Evolutionary conservation across 192 early-diverging fungal genomes (phyloP).

Genomic region (Oehlia diaphana): DNA sequence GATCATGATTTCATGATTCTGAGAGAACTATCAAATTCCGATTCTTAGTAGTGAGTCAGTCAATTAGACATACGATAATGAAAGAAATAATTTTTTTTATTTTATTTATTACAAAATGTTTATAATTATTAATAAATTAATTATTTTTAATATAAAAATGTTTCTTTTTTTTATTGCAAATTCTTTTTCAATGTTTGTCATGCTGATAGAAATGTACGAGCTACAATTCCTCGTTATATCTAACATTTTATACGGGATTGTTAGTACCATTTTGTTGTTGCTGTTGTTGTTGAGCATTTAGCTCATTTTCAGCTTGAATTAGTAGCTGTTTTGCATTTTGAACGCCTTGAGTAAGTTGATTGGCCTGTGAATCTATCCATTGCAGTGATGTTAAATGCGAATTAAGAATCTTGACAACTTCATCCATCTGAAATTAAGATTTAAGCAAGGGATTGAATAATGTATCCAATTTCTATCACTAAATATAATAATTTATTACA

Average conservation of each 20-base stretch:
- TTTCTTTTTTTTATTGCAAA: not conserved
- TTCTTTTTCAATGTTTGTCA: not conserved
- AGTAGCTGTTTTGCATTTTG: constrained; percentile 37
- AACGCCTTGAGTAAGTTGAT: constrained; percentile 57
- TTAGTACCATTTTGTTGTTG: not conserved
- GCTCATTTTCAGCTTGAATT: not conserved
- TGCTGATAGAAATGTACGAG: too few relatives aligned
- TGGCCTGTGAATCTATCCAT: constrained; percentile 83
- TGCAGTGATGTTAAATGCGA: constrained; percentile 87
- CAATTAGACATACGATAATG: too few relatives aligned
- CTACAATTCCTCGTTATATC: not conserved
- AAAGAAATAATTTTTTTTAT: too few relatives aligned
- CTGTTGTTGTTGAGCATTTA: not conserved
- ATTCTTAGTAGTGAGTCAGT: too few relatives aligned
- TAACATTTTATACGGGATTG: not conserved
- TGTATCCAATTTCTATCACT: not conserved
- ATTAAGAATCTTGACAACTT: constrained; percentile 91
- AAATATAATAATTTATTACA: not conserved
- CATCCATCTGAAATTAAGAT: constrained; percentile 42
- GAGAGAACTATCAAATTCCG: too few relatives aligned
- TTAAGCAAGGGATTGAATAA: constrained; percentile 14
- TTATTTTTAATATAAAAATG: not conserved
- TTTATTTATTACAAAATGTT: too few relatives aligned
- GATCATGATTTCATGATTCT: too few relatives aligned
- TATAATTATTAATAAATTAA: too few relatives aligned